Percentiles rank a stretch among this genome's conserved stretches.
Evolutionary conservation across 768 basidiomycete genomes (phyloP).

Genomic region (Leccinum disarticulatum): DNA sequence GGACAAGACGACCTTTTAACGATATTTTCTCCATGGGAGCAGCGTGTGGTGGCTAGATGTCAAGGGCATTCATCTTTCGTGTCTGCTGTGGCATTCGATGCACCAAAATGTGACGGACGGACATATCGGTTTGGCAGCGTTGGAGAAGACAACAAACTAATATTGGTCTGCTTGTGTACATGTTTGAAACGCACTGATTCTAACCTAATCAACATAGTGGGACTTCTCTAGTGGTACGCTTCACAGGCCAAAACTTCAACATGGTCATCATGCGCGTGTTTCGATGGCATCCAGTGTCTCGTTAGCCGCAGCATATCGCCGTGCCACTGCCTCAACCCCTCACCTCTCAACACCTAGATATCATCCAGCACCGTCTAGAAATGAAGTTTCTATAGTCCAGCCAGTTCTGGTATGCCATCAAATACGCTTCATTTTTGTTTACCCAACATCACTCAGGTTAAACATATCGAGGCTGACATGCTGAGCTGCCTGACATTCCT

Average conservation of each 20-base stretch:
- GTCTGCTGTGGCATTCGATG: conserved; percentile 85
- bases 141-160: conserved; percentile 94
- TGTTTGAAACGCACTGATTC: background rate
- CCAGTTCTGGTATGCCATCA: conserved; percentile 71
- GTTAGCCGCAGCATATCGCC: conserved; percentile 60
- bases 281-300: conserved; percentile 81
- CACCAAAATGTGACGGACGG: conserved; percentile 80
- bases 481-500: conserved; percentile 74
- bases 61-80: conserved; percentile 98
- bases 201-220: conserved; percentile 57
- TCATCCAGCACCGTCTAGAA: conserved; percentile 88
- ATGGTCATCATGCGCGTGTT: conserved; percentile 68
- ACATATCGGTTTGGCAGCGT: conserved; percentile 95
- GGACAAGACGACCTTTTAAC: conserved; percentile 97
- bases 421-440: background rate
- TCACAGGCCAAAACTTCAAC: conserved; percentile 82
- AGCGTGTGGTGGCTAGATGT: conserved; percentile 91
- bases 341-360: conserved; percentile 60
- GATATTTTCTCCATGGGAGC: conserved; percentile 93
- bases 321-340: conserved; percentile 54
- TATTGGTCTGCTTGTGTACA: conserved; percentile 56
- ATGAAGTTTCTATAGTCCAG: conserved; percentile 87
- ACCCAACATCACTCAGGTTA: conserved; percentile 49
- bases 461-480: conserved; percentile 78
- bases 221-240: conserved; percentile 89